Evolutionary conservation across 805 yeast species (phyloP).

Genomic region (Metschnikowia amazonensis): DNA sequence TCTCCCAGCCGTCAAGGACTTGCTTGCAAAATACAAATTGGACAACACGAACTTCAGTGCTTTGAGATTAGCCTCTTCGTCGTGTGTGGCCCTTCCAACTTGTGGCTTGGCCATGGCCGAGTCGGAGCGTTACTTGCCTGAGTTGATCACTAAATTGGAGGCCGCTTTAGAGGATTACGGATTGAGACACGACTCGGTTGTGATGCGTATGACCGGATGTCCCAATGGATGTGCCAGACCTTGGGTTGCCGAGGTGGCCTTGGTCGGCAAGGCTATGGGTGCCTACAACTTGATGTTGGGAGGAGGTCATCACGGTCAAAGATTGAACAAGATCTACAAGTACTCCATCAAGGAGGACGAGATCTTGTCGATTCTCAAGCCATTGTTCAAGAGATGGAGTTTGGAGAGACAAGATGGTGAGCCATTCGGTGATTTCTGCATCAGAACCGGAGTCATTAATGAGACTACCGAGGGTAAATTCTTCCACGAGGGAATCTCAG

Average conservation of each 20-base stretch:
- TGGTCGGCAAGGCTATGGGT: constrained; percentile 92
- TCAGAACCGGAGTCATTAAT: constrained; percentile 82
- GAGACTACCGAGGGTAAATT: constrained; percentile 87
- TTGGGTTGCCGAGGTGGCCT: constrained; percentile 94
- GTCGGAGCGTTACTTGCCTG: constrained; percentile 89
- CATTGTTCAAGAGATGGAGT: constrained; percentile 92
- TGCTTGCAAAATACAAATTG: constrained; percentile 70
- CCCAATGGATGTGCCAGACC: constrained; percentile 99
- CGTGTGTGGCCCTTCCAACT: constrained; percentile 97
- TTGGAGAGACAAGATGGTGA: constrained; percentile 87
- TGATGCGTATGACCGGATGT: constrained; percentile 98
- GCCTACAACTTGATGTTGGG: constrained; percentile 93
- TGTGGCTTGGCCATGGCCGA: constrained; percentile 99
- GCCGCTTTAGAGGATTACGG: constrained; percentile 87
- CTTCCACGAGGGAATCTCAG: constrained; percentile 92
- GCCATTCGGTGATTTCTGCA: constrained; percentile 90
- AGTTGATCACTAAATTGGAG: constrained; percentile 75
- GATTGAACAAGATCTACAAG: constrained; percentile 84
- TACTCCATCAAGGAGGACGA: constrained; percentile 90
- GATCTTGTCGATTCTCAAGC: constrained; percentile 69
- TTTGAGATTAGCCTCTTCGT: constrained; percentile 84
- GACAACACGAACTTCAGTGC: constrained; percentile 83
- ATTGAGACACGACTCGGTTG: constrained; percentile 87
- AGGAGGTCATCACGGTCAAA: constrained; percentile 92
- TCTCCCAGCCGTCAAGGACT: constrained; percentile 54